These are phyloP conservation scores for Entomortierella beljakovae DNA, from an alignment of 192 early-diverging fungal species.

Conservation along the genomic window DNA sequence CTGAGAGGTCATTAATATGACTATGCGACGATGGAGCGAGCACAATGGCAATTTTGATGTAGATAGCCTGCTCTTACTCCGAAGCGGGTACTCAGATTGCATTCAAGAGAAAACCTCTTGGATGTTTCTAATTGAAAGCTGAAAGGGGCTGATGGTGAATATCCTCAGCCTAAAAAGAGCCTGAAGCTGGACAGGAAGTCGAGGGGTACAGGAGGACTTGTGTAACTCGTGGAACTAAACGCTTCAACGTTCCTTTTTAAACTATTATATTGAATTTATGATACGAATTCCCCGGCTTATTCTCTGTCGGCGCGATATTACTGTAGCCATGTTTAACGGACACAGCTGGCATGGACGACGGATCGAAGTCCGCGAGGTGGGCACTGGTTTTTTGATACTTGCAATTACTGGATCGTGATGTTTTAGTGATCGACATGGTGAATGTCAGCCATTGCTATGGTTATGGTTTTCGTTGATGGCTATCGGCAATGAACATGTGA, in stretches of 20 bases:
- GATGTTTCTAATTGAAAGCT: too few relatives aligned
- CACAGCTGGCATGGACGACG: conserved; percentile 80
- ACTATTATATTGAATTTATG: not conserved
- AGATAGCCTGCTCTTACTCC: not conserved
- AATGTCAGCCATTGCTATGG: not conserved
- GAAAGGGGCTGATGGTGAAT: not conserved
- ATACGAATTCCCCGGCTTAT: not conserved
- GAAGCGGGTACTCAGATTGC: not conserved
- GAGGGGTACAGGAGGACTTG: not conserved
- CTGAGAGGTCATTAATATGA: not conserved
- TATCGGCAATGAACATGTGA: not conserved
- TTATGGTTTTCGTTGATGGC: not conserved
- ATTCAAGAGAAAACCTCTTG: not conserved
- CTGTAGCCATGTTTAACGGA: conserved; percentile 80
- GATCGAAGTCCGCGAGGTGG: conserved; percentile 86
- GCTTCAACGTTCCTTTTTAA: not conserved
- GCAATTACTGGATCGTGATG: not conserved
- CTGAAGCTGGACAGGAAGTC: not conserved
- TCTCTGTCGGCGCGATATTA: not conserved
- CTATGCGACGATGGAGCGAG: not conserved
- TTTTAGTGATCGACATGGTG: not conserved
- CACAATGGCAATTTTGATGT: not conserved
- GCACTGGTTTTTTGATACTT: conserved; percentile 17
- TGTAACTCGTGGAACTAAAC: not conserved
- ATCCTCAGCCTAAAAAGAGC: not conserved